phyloP scores from a whole-genome alignment of 2,329 filamentous ascomycete species.

The Fusarium pilosicola region DNA sequence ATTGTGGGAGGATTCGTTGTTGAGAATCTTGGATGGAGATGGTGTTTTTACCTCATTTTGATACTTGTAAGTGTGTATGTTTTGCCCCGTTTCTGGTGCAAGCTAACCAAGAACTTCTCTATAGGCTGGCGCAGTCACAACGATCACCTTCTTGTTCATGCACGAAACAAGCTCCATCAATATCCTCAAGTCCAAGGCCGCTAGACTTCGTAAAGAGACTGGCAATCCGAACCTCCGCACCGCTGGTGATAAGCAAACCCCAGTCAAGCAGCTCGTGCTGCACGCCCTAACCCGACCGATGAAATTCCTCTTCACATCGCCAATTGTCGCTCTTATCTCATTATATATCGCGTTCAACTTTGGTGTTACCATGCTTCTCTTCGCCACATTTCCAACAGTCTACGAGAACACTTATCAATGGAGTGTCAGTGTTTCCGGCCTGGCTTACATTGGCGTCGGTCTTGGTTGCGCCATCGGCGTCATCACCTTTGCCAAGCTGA shows the following conservation, averaged over 20 bases:
- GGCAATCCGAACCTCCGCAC: rapidly evolving
- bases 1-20: neutral
- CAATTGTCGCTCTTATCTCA: constrained; percentile 57
- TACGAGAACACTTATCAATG: constrained; percentile 57
- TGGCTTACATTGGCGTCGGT: constrained; percentile 37
- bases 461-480: constrained; percentile 20
- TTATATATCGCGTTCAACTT: constrained; percentile 63
- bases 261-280: neutral
- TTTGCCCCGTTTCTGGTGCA: no score
- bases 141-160: neutral
- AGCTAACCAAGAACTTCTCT: no score
- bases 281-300: constrained; percentile 39
- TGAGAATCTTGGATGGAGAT: neutral
- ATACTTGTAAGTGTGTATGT: neutral
- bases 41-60: neutral
- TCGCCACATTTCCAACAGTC: constrained; percentile 65
- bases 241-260: rapidly evolving
- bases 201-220: neutral
- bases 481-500: constrained; percentile 15
- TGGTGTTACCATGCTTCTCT: constrained; percentile 64
- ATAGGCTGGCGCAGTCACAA: neutral
- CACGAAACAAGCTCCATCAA: neutral
- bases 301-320: constrained; percentile 63
- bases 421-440: constrained; percentile 28
- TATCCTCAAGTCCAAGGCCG: neutral